Percentiles rank a stretch among this genome's conserved stretches.
phyloP scores from a whole-genome alignment of 2,329 filamentous ascomycete species.

The Aspergillus tamarii region DNA sequence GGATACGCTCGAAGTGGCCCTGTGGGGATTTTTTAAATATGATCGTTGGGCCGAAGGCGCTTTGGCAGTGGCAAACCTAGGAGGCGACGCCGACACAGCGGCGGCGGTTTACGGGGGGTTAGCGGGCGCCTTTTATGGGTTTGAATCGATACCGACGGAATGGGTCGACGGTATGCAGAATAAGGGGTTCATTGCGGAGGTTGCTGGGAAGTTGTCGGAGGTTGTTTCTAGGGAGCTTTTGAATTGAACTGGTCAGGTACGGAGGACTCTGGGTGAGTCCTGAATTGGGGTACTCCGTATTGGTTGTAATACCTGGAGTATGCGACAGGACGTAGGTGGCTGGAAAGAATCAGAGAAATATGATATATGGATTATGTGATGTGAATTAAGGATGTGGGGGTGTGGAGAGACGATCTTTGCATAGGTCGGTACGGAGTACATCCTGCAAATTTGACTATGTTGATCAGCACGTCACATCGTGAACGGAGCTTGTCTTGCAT shows the following conservation, averaged over 20 bases:
- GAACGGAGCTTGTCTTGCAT: neutral
- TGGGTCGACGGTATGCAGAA: slow-evolving; percentile 35
- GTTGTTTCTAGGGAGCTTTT: neutral
- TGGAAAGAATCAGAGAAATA: neutral
- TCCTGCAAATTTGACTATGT: neutral
- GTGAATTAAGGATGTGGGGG: neutral
- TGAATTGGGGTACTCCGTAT: neutral
- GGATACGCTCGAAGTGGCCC: slow-evolving; percentile 45
- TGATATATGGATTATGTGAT: neutral
- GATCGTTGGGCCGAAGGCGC: slow-evolving; percentile 42
- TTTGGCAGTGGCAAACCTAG: slow-evolving; percentile 46
- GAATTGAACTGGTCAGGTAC: neutral
- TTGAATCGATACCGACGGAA: slow-evolving; percentile 35
- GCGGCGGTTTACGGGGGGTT: slow-evolving; percentile 50
- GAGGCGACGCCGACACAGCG: slow-evolving; percentile 50
- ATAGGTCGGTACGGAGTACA: neutral
- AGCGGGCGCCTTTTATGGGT: slow-evolving; percentile 46
- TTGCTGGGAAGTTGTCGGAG: neutral
- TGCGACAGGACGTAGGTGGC: neutral
- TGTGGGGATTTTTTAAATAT: slow-evolving; percentile 49
- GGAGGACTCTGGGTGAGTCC: no score
- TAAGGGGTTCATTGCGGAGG: slow-evolving; percentile 20
- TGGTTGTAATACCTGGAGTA: neutral
- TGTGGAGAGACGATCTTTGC: slow-evolving; percentile 5
- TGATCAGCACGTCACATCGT: slow-evolving; percentile 5